Evolutionary conservation across 345 rosid genomes (phyloP).

Genomic region (Arabis alpina): DNA sequence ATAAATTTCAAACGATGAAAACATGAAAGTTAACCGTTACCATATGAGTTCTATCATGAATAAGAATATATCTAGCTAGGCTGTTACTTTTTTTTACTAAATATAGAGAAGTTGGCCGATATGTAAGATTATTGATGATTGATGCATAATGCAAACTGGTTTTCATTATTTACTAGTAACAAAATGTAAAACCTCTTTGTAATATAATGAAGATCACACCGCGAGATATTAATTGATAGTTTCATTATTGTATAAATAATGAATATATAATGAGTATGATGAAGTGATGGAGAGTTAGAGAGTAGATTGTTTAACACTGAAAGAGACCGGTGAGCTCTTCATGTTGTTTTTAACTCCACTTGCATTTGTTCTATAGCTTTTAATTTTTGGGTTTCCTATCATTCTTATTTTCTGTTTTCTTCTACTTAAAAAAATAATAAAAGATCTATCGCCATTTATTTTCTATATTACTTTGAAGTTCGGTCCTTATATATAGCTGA

Average conservation of each 20-base stretch:
- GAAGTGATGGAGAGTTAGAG: slow-evolving; percentile 33
- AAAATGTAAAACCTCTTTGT: not conserved
- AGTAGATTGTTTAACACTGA: slow-evolving; percentile 34
- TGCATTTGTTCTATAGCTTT: slow-evolving; percentile 44
- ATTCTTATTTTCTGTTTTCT: slow-evolving; percentile 40
- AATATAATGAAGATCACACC: slow-evolving; percentile 15
- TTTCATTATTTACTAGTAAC: not conserved
- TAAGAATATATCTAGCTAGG: slow-evolving; percentile 1
- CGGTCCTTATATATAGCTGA: slow-evolving; percentile 39
- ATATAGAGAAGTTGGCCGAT: not conserved
- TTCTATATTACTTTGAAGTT: slow-evolving; percentile 37
- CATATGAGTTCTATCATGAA: not conserved
- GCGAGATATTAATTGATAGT: slow-evolving; percentile 1
- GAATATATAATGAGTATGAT: slow-evolving; percentile 28
- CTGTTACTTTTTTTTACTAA: not conserved
- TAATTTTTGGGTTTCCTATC: slow-evolving; percentile 33
- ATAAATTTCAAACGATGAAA: not conserved
- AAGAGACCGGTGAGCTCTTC: slow-evolving; percentile 45
- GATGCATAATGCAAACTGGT: not conserved
- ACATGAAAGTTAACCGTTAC: not conserved
- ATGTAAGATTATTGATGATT: not conserved
- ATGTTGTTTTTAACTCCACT: slow-evolving; percentile 47
- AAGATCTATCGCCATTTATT: slow-evolving; percentile 29
- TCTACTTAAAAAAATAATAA: slow-evolving; percentile 33
- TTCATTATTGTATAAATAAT: slow-evolving; percentile 15